Percentiles rank a stretch among this genome's conserved stretches.
phyloP scores from a whole-genome alignment of 371 early-diverging fungal genomes.

The Rhizopus arrhizus region DNA sequence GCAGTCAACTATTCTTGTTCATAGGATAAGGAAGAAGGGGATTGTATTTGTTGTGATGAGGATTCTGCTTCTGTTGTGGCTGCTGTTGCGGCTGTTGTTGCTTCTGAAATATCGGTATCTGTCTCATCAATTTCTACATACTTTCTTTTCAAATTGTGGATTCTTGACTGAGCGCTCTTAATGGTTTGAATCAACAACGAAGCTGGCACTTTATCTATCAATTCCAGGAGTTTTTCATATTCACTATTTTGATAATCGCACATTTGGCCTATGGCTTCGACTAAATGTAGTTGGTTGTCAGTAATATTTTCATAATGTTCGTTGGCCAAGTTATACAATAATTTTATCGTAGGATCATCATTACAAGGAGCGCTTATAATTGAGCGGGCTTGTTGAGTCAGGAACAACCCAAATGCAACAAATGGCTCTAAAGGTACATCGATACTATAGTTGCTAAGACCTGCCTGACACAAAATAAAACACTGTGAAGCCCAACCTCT shows the following conservation, averaged over 20 bases:
- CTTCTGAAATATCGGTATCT: constrained; percentile 8
- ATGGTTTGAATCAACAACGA: constrained; percentile 11
- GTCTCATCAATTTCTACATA: constrained; percentile 11
- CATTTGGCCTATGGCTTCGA: constrained; percentile 16
- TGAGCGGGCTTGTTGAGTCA: constrained; percentile 12
- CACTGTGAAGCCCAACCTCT: constrained; percentile 11
- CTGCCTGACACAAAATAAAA: constrained; percentile 11
- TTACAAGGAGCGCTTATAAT: constrained; percentile 16
- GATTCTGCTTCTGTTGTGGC: constrained; percentile 7
- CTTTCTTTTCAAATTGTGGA: constrained; percentile 6
- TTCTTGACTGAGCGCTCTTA: constrained; percentile 11
- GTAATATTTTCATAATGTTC: constrained; percentile 16
- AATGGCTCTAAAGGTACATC: constrained; percentile 14
- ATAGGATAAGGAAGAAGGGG: constrained; percentile 12
- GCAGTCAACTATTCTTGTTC: constrained; percentile 6
- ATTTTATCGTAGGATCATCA: constrained; percentile 11
- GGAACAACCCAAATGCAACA: constrained; percentile 12
- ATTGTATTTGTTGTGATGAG: constrained; percentile 12
- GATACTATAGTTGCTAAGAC: constrained; percentile 7
- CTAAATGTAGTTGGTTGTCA: constrained; percentile 13
- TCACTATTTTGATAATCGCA: constrained; percentile 9
- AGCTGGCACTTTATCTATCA: constrained; percentile 11
- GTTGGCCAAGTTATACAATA: constrained; percentile 18
- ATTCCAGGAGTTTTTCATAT: constrained; percentile 3
- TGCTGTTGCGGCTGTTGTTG: constrained; percentile 9